A percentile compares a stretch with the other conserved stretches of the same genome.
Evolutionary conservation across 2,329 filamentous ascomycete species (phyloP).

Genomic region (Pyrenophora seminiperda): DNA sequence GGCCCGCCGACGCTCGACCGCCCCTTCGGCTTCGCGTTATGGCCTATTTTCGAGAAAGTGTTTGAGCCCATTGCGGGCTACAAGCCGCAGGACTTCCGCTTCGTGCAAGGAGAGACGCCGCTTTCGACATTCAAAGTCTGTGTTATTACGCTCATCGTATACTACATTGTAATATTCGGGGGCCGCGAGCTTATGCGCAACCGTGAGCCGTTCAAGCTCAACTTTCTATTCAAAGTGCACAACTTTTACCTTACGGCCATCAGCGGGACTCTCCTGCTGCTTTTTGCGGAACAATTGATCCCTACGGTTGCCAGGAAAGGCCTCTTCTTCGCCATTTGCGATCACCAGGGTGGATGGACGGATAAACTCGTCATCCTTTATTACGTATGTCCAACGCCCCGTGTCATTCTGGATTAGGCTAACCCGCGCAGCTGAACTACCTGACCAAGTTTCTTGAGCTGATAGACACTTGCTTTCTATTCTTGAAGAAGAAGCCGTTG

Average conservation of each 20-base stretch:
- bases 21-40: slow-evolving; percentile 88
- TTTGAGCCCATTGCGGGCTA: slow-evolving; percentile 80
- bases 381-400: slow-evolving; percentile 71
- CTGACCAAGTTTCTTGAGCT: slow-evolving; percentile 97
- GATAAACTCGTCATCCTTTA: slow-evolving; percentile 91
- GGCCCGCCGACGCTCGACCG: slow-evolving; percentile 81
- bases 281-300: slow-evolving; percentile 90
- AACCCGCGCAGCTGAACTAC: slow-evolving; percentile 79
- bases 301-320: slow-evolving; percentile 80
- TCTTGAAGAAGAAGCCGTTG: slow-evolving; percentile 99
- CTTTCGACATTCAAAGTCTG: slow-evolving; percentile 90
- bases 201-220: slow-evolving; percentile 82
- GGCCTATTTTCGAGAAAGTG: slow-evolving; percentile 91
- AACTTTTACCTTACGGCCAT: slow-evolving; percentile 92
- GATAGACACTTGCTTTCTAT: slow-evolving; percentile 92
- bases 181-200: slow-evolving; percentile 92
- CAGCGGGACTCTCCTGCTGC: slow-evolving; percentile 76
- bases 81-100: slow-evolving; percentile 83
- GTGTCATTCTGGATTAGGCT: slow-evolving; percentile 35
- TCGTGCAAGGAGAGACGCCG: slow-evolving; percentile 78
- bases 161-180: slow-evolving; percentile 93
- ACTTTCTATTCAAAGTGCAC: slow-evolving; percentile 89
- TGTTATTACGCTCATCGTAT: slow-evolving; percentile 77
- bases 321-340: slow-evolving; percentile 87
- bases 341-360: slow-evolving; percentile 84